Conservation (phyloP, 352 stramenopile genomes). For the Globisporangium irregulare region DNA sequence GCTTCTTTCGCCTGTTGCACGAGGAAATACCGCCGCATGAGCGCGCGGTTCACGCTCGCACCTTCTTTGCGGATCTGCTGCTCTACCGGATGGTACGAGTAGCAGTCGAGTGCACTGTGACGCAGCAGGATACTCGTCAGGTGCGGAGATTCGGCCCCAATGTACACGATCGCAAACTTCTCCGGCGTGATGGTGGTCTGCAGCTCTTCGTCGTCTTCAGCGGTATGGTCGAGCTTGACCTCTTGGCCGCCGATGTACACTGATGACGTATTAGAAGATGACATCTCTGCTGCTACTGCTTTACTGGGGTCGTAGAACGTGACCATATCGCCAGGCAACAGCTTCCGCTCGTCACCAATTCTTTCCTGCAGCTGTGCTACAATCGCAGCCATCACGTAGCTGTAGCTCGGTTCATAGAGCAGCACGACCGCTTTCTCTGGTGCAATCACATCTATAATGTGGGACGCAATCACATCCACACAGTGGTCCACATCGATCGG, state of each 20-base stretch:
- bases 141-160: slow-evolving; percentile 73
- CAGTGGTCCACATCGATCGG: slow-evolving; percentile 60
- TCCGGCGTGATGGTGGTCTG: slow-evolving; percentile 30
- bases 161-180: slow-evolving; percentile 58
- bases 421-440: slow-evolving; percentile 70
- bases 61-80: slow-evolving; percentile 50
- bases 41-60: slow-evolving; percentile 57
- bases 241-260: slow-evolving; percentile 62
- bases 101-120: slow-evolving; percentile 62
- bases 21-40: slow-evolving; percentile 72
- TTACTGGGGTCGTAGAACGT: slow-evolving; percentile 62
- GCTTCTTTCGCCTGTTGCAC: slow-evolving; percentile 94
- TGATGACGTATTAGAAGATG: slow-evolving; percentile 1
- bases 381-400: slow-evolving; percentile 69
- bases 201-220: slow-evolving; percentile 11
- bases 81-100: slow-evolving; percentile 66
- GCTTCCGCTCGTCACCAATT: slow-evolving; percentile 32
- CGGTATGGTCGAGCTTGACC: slow-evolving; percentile 27
- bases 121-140: slow-evolving; percentile 83
- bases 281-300: background rate
- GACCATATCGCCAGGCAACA: slow-evolving; percentile 64
- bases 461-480: slow-evolving; percentile 34
- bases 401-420: slow-evolving; percentile 90
- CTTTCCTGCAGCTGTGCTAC: slow-evolving; percentile 36
- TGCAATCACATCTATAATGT: slow-evolving; percentile 25